A percentile compares a stretch with the other conserved stretches of the same genome.
These are phyloP conservation scores for Penicillium italicum DNA, from an alignment of 2,329 filamentous ascomycete genomes.

Conservation along the genomic window DNA sequence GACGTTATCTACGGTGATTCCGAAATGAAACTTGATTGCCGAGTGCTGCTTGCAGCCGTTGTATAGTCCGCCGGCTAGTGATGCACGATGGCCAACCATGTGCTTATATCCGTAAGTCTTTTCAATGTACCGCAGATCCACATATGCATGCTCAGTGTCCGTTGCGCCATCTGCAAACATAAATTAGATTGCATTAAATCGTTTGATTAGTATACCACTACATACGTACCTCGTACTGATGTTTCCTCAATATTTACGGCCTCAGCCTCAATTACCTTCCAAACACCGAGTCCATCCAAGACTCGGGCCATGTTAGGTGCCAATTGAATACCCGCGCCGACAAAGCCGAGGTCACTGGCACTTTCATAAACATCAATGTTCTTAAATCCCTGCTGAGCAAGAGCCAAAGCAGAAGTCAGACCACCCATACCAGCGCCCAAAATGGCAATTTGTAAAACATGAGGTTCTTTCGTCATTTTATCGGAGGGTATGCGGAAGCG, in stretches of 20 bases:
- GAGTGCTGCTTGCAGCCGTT: constrained; percentile 63
- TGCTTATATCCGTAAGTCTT: constrained; percentile 70
- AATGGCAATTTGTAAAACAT: constrained; percentile 45
- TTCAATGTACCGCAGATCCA: constrained; percentile 65
- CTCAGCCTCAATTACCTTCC: constrained; percentile 66
- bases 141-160: constrained; percentile 66
- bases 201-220: not conserved
- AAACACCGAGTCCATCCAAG: constrained; percentile 68
- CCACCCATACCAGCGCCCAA: constrained; percentile 69
- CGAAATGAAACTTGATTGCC: constrained; percentile 66
- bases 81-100: constrained; percentile 74
- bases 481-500: constrained; percentile 5
- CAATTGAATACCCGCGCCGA: constrained; percentile 80
- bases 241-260: constrained; percentile 68
- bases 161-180: constrained; percentile 56
- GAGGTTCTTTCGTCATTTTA: constrained; percentile 27
- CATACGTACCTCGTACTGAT: constrained; percentile 65
- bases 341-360: constrained; percentile 70
- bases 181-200: constrained; percentile 5
- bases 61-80: constrained; percentile 66
- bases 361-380: constrained; percentile 71
- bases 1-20: constrained; percentile 54
- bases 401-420: constrained; percentile 65
- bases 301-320: constrained; percentile 79
- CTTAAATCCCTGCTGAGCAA: constrained; percentile 72